These are phyloP conservation scores for Nicotiana rustica DNA, from an alignment of 305 asterid genomes.

Conservation along the genomic window DNA sequence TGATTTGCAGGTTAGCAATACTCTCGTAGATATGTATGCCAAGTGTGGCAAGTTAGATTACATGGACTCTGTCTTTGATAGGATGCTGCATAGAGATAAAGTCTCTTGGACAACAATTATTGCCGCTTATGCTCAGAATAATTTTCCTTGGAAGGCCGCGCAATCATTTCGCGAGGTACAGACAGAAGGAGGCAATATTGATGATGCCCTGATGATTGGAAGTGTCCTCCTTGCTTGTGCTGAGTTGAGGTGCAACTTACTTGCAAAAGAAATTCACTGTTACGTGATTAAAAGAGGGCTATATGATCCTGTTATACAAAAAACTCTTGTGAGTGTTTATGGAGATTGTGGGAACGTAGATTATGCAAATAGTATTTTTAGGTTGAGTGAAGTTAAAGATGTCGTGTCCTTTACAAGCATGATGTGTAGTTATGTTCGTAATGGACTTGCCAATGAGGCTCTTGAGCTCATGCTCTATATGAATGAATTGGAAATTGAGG, in stretches of 20 bases:
- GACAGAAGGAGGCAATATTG: slow-evolving; percentile 53
- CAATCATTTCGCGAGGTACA: slow-evolving; percentile 49
- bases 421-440: slow-evolving; percentile 67
- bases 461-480: slow-evolving; percentile 62
- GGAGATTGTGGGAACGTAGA: slow-evolving; percentile 69
- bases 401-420: slow-evolving; percentile 86
- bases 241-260: slow-evolving; percentile 57
- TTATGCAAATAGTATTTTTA: slow-evolving; percentile 57
- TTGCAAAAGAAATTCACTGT: slow-evolving; percentile 73
- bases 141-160: slow-evolving; percentile 56
- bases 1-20: slow-evolving; percentile 72
- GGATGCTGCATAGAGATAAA: slow-evolving; percentile 60
- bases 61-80: slow-evolving; percentile 60
- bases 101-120: slow-evolving; percentile 84
- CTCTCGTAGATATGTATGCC: slow-evolving; percentile 86
- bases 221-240: slow-evolving; percentile 74
- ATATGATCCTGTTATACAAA: slow-evolving; percentile 57
- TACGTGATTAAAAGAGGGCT: slow-evolving; percentile 58
- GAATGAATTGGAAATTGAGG: slow-evolving; percentile 60
- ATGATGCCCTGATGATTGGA: slow-evolving; percentile 68
- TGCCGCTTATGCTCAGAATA: slow-evolving; percentile 71
- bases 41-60: slow-evolving; percentile 73
- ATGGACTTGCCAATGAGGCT: slow-evolving; percentile 75
- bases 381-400: slow-evolving; percentile 53
- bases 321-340: slow-evolving; percentile 65